Conservation (phyloP, 2,329 filamentous ascomycete species). For the Talaromyces pinophilus region DNA sequence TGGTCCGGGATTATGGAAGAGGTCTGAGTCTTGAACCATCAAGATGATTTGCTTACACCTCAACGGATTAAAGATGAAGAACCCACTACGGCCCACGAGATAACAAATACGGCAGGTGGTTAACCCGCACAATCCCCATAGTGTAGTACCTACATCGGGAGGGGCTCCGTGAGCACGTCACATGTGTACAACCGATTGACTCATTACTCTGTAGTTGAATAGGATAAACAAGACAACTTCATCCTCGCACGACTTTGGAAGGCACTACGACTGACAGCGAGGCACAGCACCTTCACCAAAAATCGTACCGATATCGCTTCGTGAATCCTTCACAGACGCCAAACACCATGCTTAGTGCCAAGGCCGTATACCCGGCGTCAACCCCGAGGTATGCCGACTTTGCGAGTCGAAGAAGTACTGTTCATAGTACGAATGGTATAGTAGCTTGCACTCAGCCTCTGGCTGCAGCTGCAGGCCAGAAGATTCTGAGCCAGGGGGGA, state of each 20-base stretch:
- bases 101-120: slow-evolving; percentile 10
- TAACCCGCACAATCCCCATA: not conserved
- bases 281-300: not conserved
- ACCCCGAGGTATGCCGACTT: slow-evolving; percentile 44
- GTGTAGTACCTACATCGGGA: not conserved
- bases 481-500: slow-evolving; percentile 80
- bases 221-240: not conserved
- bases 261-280: not conserved
- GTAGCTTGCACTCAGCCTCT: slow-evolving; percentile 87
- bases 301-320: not conserved
- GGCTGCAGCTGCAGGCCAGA: slow-evolving; percentile 82
- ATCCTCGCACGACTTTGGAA: not conserved
- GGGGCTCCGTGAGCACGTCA: slow-evolving; percentile 10
- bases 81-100: slow-evolving; percentile 2
- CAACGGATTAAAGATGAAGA: not conserved
- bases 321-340: not conserved
- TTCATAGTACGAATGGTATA: slow-evolving; percentile 90
- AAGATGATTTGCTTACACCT: not conserved
- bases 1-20: not conserved
- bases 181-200: slow-evolving; percentile 3
- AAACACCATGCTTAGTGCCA: slow-evolving; percentile 28
- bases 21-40: not conserved
- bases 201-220: not conserved
- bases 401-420: slow-evolving; percentile 79
- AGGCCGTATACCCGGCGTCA: slow-evolving; percentile 52